Evolutionary conservation across 1,284 basidiomycete genomes (phyloP).

Genomic region (Apiotrichum porosum): DNA sequence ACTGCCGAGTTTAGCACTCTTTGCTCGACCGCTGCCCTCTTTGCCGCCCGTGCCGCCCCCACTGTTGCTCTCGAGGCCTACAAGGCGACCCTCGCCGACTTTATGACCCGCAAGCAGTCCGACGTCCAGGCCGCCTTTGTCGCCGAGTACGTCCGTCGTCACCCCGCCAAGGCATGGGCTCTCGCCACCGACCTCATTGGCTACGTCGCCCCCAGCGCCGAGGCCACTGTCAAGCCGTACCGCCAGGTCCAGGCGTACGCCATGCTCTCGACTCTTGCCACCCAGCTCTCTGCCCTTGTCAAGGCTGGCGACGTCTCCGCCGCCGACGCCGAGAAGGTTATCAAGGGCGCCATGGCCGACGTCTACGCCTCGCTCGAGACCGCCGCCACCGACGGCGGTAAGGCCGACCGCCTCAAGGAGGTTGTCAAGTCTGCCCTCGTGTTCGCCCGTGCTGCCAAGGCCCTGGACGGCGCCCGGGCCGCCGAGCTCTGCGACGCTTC

Average conservation of each 20-base stretch:
- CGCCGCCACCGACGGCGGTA: conserved; percentile 52
- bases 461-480: not conserved
- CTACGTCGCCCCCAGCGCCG: conserved; percentile 49
- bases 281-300: conserved; percentile 57
- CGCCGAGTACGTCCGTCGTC: conserved; percentile 68
- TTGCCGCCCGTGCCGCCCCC: conserved; percentile 61
- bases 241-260: conserved; percentile 69
- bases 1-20: conserved; percentile 63
- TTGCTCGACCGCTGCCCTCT: conserved; percentile 67
- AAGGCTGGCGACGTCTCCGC: conserved; percentile 34
- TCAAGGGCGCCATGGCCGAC: conserved; percentile 55
- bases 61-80: conserved; percentile 52
- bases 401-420: conserved; percentile 69
- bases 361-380: conserved; percentile 56
- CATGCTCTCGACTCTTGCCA: conserved; percentile 64
- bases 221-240: conserved; percentile 62
- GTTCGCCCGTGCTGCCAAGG: conserved; percentile 61
- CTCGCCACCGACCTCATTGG: conserved; percentile 59
- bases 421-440: conserved; percentile 67
- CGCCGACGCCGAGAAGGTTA: conserved; percentile 53
- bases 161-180: conserved; percentile 64
- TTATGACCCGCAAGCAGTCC: conserved; percentile 73
- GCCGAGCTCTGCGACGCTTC: conserved; percentile 1
- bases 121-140: conserved; percentile 71
- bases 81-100: conserved; percentile 67